A percentile compares a stretch with the other conserved stretches of the same genome.
phyloP scores from a whole-genome alignment of 208 protist species.

The Trypanosoma theileri region DNA sequence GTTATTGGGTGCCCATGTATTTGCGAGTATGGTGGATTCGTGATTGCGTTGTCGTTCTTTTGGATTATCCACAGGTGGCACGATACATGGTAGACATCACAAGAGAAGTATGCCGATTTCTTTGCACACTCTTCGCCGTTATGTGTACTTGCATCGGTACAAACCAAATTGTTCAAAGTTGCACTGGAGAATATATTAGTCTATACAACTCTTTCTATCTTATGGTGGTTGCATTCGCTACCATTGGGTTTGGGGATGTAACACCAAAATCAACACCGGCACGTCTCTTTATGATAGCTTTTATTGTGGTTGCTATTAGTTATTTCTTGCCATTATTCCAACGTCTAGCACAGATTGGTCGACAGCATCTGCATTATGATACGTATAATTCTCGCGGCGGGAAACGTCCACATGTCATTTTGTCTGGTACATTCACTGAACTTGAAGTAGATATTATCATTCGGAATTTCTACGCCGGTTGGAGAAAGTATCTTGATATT shows the following conservation, averaged over 20 bases:
- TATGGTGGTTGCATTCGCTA: constrained; percentile 69
- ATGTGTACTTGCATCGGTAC: constrained; percentile 75
- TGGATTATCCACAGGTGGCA: constrained; percentile 71
- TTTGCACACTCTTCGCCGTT: constrained; percentile 58
- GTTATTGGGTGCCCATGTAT: constrained; percentile 81
- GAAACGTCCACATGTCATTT: constrained; percentile 63
- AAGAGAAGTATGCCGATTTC: constrained; percentile 63
- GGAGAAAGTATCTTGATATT: constrained; percentile 74
- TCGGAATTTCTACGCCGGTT: constrained; percentile 77
- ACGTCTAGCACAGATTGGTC: constrained; percentile 41
- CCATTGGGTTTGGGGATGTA: constrained; percentile 81
- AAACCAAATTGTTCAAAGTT: constrained; percentile 73
- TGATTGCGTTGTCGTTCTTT: constrained; percentile 57
- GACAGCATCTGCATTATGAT: constrained; percentile 49
- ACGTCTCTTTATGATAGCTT: constrained; percentile 68
- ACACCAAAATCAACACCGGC: constrained; percentile 44
- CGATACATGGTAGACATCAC: constrained; percentile 54
- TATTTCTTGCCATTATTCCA: constrained; percentile 77
- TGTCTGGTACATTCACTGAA: constrained; percentile 69
- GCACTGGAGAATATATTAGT: constrained; percentile 51
- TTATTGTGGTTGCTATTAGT: constrained; percentile 74
- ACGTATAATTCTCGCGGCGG: constrained; percentile 41
- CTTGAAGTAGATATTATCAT: constrained; percentile 67
- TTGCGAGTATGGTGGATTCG: constrained; percentile 80
- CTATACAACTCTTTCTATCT: constrained; percentile 72